A percentile compares a stretch with the other conserved stretches of the same genome.
These are phyloP conservation scores for Centrapalus pauciflorus DNA, from an alignment of 129 eudicot genomes.

Conservation along the genomic window DNA sequence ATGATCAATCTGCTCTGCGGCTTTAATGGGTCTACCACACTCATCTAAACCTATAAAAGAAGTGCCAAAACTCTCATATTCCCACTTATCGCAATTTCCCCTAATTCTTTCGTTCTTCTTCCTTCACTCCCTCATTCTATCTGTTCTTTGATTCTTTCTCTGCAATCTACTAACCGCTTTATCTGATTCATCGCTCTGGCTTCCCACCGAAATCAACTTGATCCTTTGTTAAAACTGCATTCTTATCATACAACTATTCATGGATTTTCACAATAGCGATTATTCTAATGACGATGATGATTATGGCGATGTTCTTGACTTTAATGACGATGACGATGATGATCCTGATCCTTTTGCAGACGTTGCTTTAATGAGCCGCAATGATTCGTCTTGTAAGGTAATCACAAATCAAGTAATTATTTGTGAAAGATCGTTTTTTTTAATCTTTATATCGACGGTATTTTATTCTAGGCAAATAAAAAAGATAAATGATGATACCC, in stretches of 20 bases:
- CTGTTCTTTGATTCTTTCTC: neutral
- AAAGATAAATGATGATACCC: neutral
- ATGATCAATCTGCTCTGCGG: too few relatives aligned
- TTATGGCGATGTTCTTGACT: neutral
- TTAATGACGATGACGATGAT: neutral
- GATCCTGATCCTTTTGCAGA: neutral
- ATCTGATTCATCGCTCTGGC: neutral
- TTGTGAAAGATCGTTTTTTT: neutral
- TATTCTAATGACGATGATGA: constrained; percentile 1
- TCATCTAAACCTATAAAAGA: neutral
- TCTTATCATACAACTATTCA: neutral
- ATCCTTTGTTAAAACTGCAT: neutral
- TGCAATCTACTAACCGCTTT: neutral
- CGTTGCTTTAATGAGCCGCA: neutral
- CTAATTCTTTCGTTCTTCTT: neutral
- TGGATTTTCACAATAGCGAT: constrained; percentile 6
- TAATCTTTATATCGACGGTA: too few relatives aligned
- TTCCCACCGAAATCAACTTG: neutral
- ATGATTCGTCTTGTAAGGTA: constrained; percentile 27
- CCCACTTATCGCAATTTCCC: constrained; percentile 3
- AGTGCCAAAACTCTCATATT: neutral
- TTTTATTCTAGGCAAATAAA: neutral
- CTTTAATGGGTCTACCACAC: neutral
- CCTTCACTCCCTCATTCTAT: neutral
- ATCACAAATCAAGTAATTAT: neutral